phyloP scores from a whole-genome alignment of 208 protist genomes.

The Trypanosoma caninum region DNA sequence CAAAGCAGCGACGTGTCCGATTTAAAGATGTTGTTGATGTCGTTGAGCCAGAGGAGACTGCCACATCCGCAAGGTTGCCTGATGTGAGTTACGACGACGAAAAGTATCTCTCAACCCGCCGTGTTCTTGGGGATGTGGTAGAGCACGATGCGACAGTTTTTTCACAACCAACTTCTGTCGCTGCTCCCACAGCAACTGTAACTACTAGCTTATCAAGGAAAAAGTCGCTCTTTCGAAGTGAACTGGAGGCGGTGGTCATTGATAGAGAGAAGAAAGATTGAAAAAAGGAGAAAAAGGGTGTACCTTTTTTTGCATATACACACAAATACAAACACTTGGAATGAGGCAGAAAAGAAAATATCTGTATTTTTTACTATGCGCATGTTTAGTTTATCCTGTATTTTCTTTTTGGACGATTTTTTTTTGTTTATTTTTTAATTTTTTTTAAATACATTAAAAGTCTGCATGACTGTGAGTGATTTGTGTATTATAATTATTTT shows the following conservation, averaged over 20 bases:
- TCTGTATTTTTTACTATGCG: too few relatives aligned
- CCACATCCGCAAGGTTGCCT: neutral
- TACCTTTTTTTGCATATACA: too few relatives aligned
- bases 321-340: too few relatives aligned
- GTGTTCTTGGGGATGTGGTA: constrained; percentile 50
- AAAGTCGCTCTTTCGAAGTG: constrained; percentile 50
- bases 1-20: constrained; percentile 26
- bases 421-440: neutral
- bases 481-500: too few relatives aligned
- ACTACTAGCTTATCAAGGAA: constrained; percentile 31
- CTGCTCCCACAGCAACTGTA: neutral
- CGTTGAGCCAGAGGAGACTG: neutral
- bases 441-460: too few relatives aligned
- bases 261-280: too few relatives aligned
- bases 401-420: neutral
- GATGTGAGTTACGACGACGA: neutral
- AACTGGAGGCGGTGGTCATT: constrained; percentile 24
- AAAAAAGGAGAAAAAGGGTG: too few relatives aligned
- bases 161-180: neutral
- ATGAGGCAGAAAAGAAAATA: too few relatives aligned
- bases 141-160: constrained; percentile 24
- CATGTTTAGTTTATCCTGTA: too few relatives aligned
- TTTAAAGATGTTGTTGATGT: constrained; percentile 37
- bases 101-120: neutral
- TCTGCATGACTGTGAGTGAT: too few relatives aligned